A percentile compares a stretch with the other conserved stretches of the same genome.
Conservation (phyloP, 495 filamentous ascomycete species). For the Neurospora tetrasperma region DNA sequence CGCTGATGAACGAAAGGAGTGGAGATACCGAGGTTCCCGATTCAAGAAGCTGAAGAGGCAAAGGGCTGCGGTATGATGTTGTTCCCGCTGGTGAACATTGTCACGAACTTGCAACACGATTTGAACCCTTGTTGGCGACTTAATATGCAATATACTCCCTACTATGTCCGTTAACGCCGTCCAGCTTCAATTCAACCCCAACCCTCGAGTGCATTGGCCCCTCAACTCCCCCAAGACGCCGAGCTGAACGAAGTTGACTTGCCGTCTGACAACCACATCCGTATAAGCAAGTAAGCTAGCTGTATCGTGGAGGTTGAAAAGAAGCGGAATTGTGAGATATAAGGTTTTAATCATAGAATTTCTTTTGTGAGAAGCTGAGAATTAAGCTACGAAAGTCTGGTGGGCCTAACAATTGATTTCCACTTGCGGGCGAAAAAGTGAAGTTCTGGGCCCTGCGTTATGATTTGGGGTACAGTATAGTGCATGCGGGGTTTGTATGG, state of each 20-base stretch:
- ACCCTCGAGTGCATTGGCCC: not conserved
- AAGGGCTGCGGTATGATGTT: too few species aligned
- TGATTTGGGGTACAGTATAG: too few species aligned
- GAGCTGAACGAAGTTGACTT: not conserved
- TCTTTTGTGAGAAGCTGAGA: not conserved
- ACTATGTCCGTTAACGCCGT: not conserved
- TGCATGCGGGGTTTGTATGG: too few species aligned
- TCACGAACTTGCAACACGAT: not conserved
- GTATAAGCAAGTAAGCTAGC: not conserved
- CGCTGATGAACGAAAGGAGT: too few species aligned
- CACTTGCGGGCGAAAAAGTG: too few species aligned
- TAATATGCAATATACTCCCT: not conserved
- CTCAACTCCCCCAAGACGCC: not conserved
- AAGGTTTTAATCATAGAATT: not conserved
- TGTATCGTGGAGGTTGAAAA: not conserved
- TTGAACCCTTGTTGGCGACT: not conserved
- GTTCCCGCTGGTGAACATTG: not conserved
- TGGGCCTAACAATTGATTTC: too few species aligned
- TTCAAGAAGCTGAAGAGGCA: too few species aligned
- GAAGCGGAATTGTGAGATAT: not conserved
- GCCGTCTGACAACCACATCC: not conserved
- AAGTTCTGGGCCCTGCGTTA: too few species aligned
- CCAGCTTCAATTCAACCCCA: not conserved
- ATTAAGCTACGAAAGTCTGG: not conserved
- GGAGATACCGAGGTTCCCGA: too few species aligned